A percentile compares a stretch with the other conserved stretches of the same genome.
Conservation (phyloP, 306 rosid genomes). For the Morella rubra region DNA sequence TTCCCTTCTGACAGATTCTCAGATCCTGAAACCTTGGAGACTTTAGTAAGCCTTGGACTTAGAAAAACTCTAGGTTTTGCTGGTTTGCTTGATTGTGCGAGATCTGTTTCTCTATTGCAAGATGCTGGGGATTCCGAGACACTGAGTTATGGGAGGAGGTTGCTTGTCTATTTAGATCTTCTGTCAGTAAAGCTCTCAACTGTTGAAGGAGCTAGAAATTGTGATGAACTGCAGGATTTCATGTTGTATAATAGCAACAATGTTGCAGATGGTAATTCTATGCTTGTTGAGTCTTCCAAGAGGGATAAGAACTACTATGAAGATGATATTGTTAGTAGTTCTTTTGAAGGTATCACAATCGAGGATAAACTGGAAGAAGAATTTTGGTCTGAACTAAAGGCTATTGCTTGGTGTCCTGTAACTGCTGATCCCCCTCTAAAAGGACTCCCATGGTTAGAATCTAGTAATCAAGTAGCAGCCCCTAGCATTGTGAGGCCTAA, state of each 20-base stretch:
- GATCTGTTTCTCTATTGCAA: conserved; percentile 69
- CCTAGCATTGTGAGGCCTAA: conserved; percentile 76
- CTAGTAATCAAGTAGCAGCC: conserved; percentile 53
- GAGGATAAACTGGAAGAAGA: conserved; percentile 70
- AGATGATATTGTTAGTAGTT: conserved; percentile 42
- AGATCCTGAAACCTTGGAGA: conserved; percentile 66
- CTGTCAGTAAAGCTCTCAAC: conserved; percentile 59
- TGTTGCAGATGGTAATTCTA: conserved; percentile 30
- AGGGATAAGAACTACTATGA: conserved; percentile 32
- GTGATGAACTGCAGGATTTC: conserved; percentile 39
- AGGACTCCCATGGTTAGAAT: conserved; percentile 89
- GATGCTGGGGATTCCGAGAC: conserved; percentile 58
- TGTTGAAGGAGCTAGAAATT: conserved; percentile 38
- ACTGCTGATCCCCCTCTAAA: conserved; percentile 61
- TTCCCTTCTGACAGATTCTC: conserved; percentile 79
- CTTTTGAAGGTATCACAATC: conserved; percentile 40
- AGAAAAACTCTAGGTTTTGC: conserved; percentile 74
- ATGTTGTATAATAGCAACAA: conserved; percentile 26
- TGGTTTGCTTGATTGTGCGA: conserved; percentile 95
- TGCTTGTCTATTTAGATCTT: conserved; percentile 61
- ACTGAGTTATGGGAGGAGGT: conserved; percentile 50
- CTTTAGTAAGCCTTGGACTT: conserved; percentile 77
- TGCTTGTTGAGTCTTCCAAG: conserved; percentile 34
- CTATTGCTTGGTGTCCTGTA: conserved; percentile 89
- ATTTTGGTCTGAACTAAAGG: conserved; percentile 86